Evolutionary conservation across 164 flowering plant species (phyloP), one percentile per base, ranked within the genome.

Genomic region (Pachysandra terminalis): DNA sequence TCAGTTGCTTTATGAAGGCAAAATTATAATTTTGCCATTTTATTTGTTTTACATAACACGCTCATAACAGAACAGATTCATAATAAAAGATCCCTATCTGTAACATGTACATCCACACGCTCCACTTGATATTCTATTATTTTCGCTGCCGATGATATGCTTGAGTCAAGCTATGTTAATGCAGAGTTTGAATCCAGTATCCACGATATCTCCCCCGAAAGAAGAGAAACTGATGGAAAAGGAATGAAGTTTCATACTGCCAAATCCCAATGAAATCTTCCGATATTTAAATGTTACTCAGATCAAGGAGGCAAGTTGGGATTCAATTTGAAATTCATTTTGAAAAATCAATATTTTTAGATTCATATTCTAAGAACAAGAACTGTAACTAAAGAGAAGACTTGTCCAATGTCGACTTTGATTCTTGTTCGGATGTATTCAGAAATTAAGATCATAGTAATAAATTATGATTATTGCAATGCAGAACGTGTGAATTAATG

Each of bases 401-500:
- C 97, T 86, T 91, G 96, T 84, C 96, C 85, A 71, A 95, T 87
- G 68, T 90, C 91, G 67, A 92, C 85, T 76, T 95, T 95, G 81
- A 92, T 89, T 78, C 99, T 95, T 49, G 81, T 84, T 74, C 83
- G 71, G 64, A 89, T 86, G 73, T 95, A 95, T 51, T 92, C 89
- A 67, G 74, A 81, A 85, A 80, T 65, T 73, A 16, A 19, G 23
- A 68, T 87, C 94, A 40, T 81, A 83, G 71, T 79, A 81, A 24
- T n/a, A n/a, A n/a, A n/a, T n/a, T 64, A 37, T 19, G 86, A 76
- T 59, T 89, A 80, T 21, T 77, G 80, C 49, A 45, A 41, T 27
- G 82, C 86, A 71, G 90, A 82, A 66, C 69, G 67, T 12, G 77
- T 51, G 64, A 86, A 84, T 76, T n/a, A n/a, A n/a, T 90, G 92